Percentiles rank a stretch among this genome's conserved stretches.
Conservation (phyloP, 2,329 filamentous ascomycete species). For the Fonsecaea pedrosoi region DNA sequence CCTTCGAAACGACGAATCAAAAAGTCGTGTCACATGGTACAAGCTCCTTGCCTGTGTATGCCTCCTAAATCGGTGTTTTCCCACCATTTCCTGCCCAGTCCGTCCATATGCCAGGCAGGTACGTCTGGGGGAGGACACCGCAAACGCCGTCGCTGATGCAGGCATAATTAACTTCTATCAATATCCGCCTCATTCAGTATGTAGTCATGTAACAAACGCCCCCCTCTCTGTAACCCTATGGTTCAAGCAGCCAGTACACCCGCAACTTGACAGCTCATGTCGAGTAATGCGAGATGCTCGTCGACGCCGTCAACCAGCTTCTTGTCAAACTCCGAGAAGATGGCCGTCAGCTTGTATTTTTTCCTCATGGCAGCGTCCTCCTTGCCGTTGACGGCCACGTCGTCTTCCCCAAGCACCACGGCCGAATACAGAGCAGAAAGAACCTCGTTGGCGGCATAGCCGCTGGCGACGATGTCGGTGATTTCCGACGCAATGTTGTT, state of each 20-base stretch:
- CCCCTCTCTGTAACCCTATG: not conserved
- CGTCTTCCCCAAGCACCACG: slow-evolving; percentile 81
- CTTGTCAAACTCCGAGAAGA: slow-evolving; percentile 96
- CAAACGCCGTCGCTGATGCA: slow-evolving; percentile 23
- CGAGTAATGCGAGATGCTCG: slow-evolving; percentile 89
- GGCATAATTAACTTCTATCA: not conserved
- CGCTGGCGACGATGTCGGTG: slow-evolving; percentile 90
- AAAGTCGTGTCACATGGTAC: no score
- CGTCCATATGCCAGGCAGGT: no score
- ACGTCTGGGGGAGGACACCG: not conserved
- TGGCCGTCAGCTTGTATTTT: slow-evolving; percentile 86
- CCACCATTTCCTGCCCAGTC: no score
- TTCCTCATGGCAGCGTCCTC: slow-evolving; percentile 64
- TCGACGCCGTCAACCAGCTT: slow-evolving; percentile 91
- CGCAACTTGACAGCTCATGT: slow-evolving; percentile 81
- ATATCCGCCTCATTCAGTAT: not conserved
- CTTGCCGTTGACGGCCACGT: slow-evolving; percentile 47
- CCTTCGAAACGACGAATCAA: no score
- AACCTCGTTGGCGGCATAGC: slow-evolving; percentile 93
- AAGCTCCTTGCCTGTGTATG: no score
- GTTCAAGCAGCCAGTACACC: slow-evolving; percentile 45
- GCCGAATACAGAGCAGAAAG: slow-evolving; percentile 83
- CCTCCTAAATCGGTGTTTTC: not conserved
- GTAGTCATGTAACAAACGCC: not conserved
- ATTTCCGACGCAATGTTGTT: slow-evolving; percentile 77